These are phyloP conservation scores for Fusarium albidum DNA, from an alignment of 2,329 filamentous ascomycete genomes.

Conservation along the genomic window DNA sequence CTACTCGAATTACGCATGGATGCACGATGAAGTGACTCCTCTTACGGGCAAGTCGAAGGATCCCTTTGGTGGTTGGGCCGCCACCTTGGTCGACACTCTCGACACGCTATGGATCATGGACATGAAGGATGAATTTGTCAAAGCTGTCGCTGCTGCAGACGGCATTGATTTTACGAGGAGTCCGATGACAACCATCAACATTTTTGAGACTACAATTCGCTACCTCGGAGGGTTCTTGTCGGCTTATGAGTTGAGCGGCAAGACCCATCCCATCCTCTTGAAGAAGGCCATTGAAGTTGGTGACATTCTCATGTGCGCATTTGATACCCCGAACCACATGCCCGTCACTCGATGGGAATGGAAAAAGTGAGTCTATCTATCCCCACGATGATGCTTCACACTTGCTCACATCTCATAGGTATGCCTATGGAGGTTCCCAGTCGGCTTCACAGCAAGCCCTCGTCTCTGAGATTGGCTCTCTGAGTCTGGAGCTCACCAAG, in stretches of 20 bases:
- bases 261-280: conserved; percentile 56
- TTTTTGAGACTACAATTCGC: conserved; percentile 74
- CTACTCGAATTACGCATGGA: conserved; percentile 69
- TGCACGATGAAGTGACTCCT: conserved; percentile 68
- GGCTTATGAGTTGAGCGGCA: conserved; percentile 70
- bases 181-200: conserved; percentile 56
- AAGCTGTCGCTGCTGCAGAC: conserved; percentile 64
- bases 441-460: conserved; percentile 34
- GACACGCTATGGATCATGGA: conserved; percentile 77
- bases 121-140: conserved; percentile 68
- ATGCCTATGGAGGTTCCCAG: conserved; percentile 36
- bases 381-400: not conserved
- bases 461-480: conserved; percentile 54
- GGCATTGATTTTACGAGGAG: conserved; percentile 67
- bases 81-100: conserved; percentile 69
- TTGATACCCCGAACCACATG: conserved; percentile 73
- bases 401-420: conserved; percentile 28
- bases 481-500: conserved; percentile 69
- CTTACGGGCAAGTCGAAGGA: conserved; percentile 59
- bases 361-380: conserved; percentile 35
- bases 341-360: conserved; percentile 50
- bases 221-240: conserved; percentile 72
- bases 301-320: conserved; percentile 68
- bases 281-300: conserved; percentile 69
- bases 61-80: conserved; percentile 71